These are phyloP conservation scores for Citeromyces matritensis DNA, from an alignment of 805 yeast species.

Conservation along the genomic window DNA sequence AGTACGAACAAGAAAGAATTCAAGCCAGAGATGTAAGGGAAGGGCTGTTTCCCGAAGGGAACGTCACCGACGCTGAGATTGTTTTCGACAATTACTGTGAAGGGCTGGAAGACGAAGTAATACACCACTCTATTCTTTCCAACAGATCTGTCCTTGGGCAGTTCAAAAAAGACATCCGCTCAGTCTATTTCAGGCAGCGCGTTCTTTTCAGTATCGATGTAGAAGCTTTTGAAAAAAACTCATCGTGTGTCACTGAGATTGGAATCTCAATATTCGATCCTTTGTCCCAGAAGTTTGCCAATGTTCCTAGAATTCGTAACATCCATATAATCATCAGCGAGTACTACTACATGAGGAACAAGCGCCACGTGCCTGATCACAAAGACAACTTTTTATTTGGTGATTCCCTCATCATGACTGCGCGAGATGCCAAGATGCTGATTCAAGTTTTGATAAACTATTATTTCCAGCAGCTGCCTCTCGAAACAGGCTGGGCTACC, in stretches of 20 bases:
- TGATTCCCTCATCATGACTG: slow-evolving; percentile 23
- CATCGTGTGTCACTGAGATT: slow-evolving; percentile 31
- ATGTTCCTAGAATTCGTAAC: slow-evolving; percentile 23
- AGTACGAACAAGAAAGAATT: too few relatives aligned
- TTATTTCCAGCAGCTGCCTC: slow-evolving; percentile 19
- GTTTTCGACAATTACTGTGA: slow-evolving; percentile 1
- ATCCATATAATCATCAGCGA: slow-evolving; percentile 30
- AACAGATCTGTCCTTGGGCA: slow-evolving; percentile 1
- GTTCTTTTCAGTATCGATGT: slow-evolving; percentile 33
- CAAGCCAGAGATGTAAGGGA: too few relatives aligned
- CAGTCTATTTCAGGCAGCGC: slow-evolving; percentile 3
- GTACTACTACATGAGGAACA: slow-evolving; percentile 24
- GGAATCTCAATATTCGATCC: slow-evolving; percentile 48
- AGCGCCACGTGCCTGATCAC: slow-evolving; percentile 38
- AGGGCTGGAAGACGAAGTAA: background rate
- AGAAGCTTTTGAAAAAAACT: slow-evolving; percentile 38
- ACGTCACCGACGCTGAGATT: background rate
- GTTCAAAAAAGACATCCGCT: slow-evolving; percentile 9
- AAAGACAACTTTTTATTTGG: slow-evolving; percentile 35
- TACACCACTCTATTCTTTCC: slow-evolving; percentile 3
- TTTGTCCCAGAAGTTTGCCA: slow-evolving; percentile 19
- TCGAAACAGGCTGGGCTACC: slow-evolving; percentile 10
- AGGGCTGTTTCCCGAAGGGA: too few relatives aligned
- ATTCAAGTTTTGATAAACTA: slow-evolving; percentile 26
- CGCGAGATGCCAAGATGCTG: slow-evolving; percentile 18